Percentiles rank a stretch among this genome's conserved stretches.
phyloP scores from a whole-genome alignment of 805 yeast species.

The Diddensiella transvaalensis region DNA sequence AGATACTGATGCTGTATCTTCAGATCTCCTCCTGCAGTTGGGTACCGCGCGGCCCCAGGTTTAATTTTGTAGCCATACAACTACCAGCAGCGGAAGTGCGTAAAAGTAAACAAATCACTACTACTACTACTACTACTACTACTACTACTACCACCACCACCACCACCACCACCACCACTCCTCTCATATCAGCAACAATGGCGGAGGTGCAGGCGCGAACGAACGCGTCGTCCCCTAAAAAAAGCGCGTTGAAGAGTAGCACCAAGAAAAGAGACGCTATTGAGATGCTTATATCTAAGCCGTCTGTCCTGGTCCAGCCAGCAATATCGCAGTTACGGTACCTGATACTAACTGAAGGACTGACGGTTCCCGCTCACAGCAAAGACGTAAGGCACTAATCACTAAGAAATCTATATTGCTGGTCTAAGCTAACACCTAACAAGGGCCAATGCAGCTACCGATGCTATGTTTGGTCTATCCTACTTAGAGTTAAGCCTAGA shows the following conservation, averaged over 20 bases:
- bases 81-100: too few relatives aligned
- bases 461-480: slow-evolving; percentile 75
- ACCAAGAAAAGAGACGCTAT: slow-evolving; percentile 49
- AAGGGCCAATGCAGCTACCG: slow-evolving; percentile 60
- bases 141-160: too few relatives aligned
- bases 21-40: too few relatives aligned
- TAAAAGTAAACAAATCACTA: too few relatives aligned
- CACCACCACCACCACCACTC: too few relatives aligned
- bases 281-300: slow-evolving; percentile 42
- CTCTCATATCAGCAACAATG: too few relatives aligned
- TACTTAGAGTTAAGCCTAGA: slow-evolving; percentile 59
- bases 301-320: slow-evolving; percentile 43
- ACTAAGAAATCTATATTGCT: neutral
- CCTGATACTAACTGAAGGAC: slow-evolving; percentile 48
- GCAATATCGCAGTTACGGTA: slow-evolving; percentile 53
- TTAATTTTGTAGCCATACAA: too few relatives aligned
- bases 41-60: too few relatives aligned
- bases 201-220: neutral
- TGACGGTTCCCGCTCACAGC: slow-evolving; percentile 22
- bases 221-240: neutral
- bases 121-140: too few relatives aligned
- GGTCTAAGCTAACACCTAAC: neutral
- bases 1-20: too few relatives aligned
- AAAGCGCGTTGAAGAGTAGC: too few relatives aligned
- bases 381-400: slow-evolving; percentile 11